Percentiles rank a stretch among this genome's conserved stretches.
These are phyloP conservation scores for Cercospora citrullina DNA, from an alignment of 2,329 filamentous ascomycete species.

Conservation along the genomic window DNA sequence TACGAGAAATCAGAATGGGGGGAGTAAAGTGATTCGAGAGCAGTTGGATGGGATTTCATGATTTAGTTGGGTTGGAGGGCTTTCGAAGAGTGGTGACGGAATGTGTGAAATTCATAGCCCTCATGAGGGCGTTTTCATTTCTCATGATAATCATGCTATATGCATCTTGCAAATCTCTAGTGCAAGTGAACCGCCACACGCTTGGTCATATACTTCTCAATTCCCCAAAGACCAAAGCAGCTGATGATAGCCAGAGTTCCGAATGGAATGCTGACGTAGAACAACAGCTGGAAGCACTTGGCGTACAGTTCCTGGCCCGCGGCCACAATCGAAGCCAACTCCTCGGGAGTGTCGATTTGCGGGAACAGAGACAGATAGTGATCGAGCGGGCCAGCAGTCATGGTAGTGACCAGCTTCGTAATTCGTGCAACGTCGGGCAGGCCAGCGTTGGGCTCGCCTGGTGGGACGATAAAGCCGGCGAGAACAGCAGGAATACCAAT, in stretches of 20 bases:
- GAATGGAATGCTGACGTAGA: slow-evolving; percentile 26
- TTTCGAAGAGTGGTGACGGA: no score
- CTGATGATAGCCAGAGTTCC: slow-evolving; percentile 21
- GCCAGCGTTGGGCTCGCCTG: neutral
- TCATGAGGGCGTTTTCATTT: neutral
- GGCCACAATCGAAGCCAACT: slow-evolving; percentile 11
- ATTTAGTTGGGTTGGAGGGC: no score
- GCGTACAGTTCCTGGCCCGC: slow-evolving; percentile 28
- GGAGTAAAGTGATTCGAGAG: no score
- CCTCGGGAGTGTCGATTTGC: slow-evolving; percentile 19
- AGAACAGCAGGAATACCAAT: slow-evolving; percentile 21
- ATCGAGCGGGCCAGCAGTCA: slow-evolving; percentile 22
- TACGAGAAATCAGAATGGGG: no score
- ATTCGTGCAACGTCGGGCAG: slow-evolving; percentile 11
- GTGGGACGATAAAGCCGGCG: slow-evolving; percentile 9
- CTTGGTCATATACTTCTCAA: slow-evolving; percentile 24
- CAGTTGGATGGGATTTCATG: no score
- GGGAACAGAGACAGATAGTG: slow-evolving; percentile 24
- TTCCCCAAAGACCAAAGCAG: slow-evolving; percentile 23
- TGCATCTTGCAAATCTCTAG: neutral
- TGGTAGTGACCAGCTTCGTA: slow-evolving; percentile 16
- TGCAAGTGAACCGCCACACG: slow-evolving; percentile 20
- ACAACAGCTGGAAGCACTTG: slow-evolving; percentile 26
- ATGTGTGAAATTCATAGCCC: neutral
- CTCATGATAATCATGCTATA: neutral